phyloP scores from a whole-genome alignment of 805 yeast species.

The Brettanomyces sp. region DNA sequence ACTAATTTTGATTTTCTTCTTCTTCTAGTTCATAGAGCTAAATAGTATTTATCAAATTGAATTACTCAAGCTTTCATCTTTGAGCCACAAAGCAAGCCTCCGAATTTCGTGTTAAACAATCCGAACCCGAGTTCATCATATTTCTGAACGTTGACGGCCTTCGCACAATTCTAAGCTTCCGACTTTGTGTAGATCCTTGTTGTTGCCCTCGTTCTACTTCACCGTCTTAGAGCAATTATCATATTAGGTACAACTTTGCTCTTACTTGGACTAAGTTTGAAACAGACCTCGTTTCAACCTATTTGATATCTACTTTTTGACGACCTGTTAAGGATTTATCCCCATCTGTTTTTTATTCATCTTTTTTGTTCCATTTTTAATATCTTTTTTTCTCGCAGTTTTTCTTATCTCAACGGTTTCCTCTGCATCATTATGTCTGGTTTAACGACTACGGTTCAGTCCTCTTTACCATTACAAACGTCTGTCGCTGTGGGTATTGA shows the following conservation, averaged over 20 bases:
- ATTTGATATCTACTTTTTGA: not conserved
- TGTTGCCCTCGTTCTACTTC: constrained; percentile 1
- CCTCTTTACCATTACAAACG: constrained; percentile 19
- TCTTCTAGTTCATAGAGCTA: too few relatives aligned
- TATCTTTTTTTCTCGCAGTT: not conserved
- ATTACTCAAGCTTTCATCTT: too few relatives aligned
- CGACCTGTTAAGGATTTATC: not conserved
- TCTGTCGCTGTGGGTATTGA: too few relatives aligned
- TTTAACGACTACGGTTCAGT: constrained; percentile 7
- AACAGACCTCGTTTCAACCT: not conserved
- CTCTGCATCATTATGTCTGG: not conserved
- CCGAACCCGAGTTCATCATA: constrained; percentile 4
- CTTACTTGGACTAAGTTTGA: not conserved
- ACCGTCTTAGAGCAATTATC: not conserved
- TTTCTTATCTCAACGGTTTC: not conserved
- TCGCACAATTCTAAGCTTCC: constrained; percentile 3
- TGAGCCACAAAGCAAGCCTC: constrained; percentile 1
- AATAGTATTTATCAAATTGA: too few relatives aligned
- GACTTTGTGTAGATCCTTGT: not conserved
- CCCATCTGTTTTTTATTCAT: not conserved
- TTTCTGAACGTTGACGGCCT: constrained; percentile 3
- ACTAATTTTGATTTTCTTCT: too few relatives aligned
- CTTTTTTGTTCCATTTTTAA: not conserved
- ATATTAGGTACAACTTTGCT: not conserved
- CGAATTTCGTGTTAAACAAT: constrained; percentile 1